Evolutionary conservation across 805 yeast genomes (phyloP).

Genomic region (Dipodascus albidus): DNA sequence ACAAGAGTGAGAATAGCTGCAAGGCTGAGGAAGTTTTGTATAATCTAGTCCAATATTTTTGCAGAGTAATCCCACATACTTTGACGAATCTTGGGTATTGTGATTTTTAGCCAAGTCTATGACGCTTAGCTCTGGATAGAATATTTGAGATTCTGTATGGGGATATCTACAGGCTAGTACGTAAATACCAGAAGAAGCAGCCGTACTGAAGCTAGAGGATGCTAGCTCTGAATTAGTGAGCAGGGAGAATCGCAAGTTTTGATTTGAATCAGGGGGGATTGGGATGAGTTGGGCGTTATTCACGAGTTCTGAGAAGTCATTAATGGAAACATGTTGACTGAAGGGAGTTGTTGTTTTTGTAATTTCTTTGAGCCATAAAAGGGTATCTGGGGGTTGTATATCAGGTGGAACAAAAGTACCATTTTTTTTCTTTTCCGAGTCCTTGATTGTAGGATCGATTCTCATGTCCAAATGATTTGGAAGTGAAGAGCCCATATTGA

Average conservation of each 20-base stretch:
- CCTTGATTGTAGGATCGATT: neutral
- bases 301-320: conserved; percentile 4
- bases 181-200: conserved; percentile 13
- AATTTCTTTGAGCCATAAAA: neutral
- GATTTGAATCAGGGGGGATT: conserved; percentile 12
- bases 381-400: neutral
- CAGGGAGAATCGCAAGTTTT: conserved; percentile 10
- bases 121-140: conserved; percentile 6
- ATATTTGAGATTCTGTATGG: conserved; percentile 2
- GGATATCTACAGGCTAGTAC: conserved; percentile 17
- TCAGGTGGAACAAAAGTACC: neutral
- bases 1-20: conserved; percentile 28
- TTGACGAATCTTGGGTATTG: conserved; percentile 4
- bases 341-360: conserved; percentile 5
- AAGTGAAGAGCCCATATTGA: conserved; percentile 12
- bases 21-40: conserved; percentile 37
- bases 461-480: neutral
- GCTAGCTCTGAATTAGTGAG: conserved; percentile 16
- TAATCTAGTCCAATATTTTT: conserved; percentile 31
- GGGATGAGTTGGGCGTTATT: conserved; percentile 11
- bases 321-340: neutral
- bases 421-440: neutral
- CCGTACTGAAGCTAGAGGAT: conserved; percentile 11
- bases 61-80: conserved; percentile 27
- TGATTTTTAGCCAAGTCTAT: conserved; percentile 9